Percentiles rank a stretch among this genome's conserved stretches.
phyloP scores from a whole-genome alignment of 345 rosid species.

The Citrus trifoliata region DNA sequence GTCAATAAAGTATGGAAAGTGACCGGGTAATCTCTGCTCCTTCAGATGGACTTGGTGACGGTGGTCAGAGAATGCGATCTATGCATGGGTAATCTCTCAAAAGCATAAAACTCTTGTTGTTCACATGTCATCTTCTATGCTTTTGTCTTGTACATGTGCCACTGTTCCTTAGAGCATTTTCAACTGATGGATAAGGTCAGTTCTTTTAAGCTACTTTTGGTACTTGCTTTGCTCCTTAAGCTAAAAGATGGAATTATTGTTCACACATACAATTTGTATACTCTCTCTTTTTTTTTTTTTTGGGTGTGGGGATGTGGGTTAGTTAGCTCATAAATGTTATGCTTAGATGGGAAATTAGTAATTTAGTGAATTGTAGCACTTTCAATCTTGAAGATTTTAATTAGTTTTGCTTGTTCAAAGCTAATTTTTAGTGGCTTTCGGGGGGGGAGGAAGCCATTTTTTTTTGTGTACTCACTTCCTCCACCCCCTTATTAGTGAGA shows the following conservation, averaged over 20 bases:
- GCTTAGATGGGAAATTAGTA: background rate
- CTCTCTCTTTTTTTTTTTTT: background rate
- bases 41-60: conserved; percentile 47
- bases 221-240: background rate
- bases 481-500: background rate
- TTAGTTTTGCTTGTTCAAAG: background rate
- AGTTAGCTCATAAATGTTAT: background rate
- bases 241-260: background rate
- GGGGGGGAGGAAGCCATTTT: too few relatives aligned
- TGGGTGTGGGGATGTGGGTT: background rate
- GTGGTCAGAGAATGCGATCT: conserved; percentile 48
- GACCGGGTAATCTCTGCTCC: conserved; percentile 53
- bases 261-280: background rate
- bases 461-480: background rate
- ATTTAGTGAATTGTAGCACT: background rate
- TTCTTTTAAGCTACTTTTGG: background rate
- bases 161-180: background rate
- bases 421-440: background rate
- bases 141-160: background rate
- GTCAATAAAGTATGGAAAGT: conserved; percentile 69
- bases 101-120: background rate
- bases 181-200: background rate
- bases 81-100: conserved; percentile 64
- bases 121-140: background rate
- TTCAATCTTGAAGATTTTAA: background rate